Evolutionary conservation across 2,329 filamentous ascomycete genomes (phyloP).

Genomic region (Rosellinia necatrix): DNA sequence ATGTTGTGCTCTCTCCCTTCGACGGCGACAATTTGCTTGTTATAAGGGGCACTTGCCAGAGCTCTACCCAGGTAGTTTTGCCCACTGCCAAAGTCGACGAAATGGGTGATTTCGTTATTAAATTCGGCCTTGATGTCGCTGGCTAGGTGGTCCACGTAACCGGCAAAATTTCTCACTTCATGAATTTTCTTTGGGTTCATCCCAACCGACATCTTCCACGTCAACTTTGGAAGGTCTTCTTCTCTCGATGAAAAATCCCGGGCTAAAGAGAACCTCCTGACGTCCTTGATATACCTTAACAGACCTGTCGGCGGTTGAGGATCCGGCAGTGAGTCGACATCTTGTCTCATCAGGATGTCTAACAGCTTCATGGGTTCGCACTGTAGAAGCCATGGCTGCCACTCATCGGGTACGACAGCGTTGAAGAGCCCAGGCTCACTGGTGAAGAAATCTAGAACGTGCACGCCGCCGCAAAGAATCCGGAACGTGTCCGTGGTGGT

Average conservation of each 20-base stretch:
- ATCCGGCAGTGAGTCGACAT: slow-evolving; percentile 55
- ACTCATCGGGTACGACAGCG: slow-evolving; percentile 74
- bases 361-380: slow-evolving; percentile 76
- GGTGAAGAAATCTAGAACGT: slow-evolving; percentile 96
- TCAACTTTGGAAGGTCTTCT: slow-evolving; percentile 60
- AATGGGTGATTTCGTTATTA: slow-evolving; percentile 71
- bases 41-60: slow-evolving; percentile 83
- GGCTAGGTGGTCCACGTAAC: slow-evolving; percentile 71
- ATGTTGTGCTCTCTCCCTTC: slow-evolving; percentile 89
- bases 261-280: slow-evolving; percentile 70
- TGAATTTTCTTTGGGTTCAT: slow-evolving; percentile 98
- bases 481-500: slow-evolving; percentile 77
- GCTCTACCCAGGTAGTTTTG: slow-evolving; percentile 95
- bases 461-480: slow-evolving; percentile 93
- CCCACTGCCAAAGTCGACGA: slow-evolving; percentile 94
- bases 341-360: slow-evolving; percentile 79
- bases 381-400: slow-evolving; percentile 76
- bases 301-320: slow-evolving; percentile 59
- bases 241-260: slow-evolving; percentile 60
- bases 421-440: slow-evolving; percentile 82
- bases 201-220: slow-evolving; percentile 76
- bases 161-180: slow-evolving; percentile 89
- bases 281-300: slow-evolving; percentile 70
- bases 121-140: slow-evolving; percentile 63
- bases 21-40: slow-evolving; percentile 85